Percentiles rank a stretch among this genome's conserved stretches.
Evolutionary conservation across 495 filamentous ascomycete species (phyloP).

Genomic region (Aspergillus wentii): DNA sequence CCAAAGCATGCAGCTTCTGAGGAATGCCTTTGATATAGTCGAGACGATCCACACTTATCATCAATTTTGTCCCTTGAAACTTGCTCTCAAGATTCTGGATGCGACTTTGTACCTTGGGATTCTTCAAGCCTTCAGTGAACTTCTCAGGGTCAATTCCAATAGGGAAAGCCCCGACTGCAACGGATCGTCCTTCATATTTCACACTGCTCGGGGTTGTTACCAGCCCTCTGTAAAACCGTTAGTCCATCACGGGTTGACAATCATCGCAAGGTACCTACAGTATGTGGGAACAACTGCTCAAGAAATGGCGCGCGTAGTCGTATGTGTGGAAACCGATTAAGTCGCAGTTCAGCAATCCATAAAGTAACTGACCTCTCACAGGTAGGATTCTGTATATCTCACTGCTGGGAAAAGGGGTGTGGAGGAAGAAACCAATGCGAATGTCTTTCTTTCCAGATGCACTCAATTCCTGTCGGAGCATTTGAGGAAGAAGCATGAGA

Average conservation of each 20-base stretch:
- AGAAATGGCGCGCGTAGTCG: constrained; percentile 82
- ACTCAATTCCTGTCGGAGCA: constrained; percentile 72
- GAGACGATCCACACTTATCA: constrained; percentile 84
- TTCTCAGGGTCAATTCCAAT: constrained; percentile 89
- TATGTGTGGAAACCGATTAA: constrained; percentile 87
- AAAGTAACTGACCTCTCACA: constrained; percentile 70
- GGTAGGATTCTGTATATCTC: constrained; percentile 87
- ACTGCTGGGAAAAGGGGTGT: constrained; percentile 83
- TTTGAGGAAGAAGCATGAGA: constrained; percentile 78
- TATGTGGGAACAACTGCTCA: constrained; percentile 76
- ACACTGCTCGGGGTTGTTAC: constrained; percentile 75
- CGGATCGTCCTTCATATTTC: constrained; percentile 64
- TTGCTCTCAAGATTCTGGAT: constrained; percentile 71
- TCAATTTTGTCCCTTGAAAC: constrained; percentile 81
- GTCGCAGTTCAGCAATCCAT: constrained; percentile 74
- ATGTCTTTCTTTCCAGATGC: constrained; percentile 59
- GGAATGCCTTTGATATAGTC: constrained; percentile 92
- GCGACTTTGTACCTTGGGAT: constrained; percentile 66
- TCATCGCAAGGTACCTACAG: constrained; percentile 47
- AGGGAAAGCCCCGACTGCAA: constrained; percentile 77
- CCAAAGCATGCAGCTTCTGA: constrained; percentile 82
- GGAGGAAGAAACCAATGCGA: constrained; percentile 86
- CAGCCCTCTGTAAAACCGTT: constrained; percentile 42
- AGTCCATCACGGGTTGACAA: neutral
- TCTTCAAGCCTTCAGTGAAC: constrained; percentile 70